Conservation (phyloP, 768 basidiomycete species). For the Lactifluus echinatus region DNA sequence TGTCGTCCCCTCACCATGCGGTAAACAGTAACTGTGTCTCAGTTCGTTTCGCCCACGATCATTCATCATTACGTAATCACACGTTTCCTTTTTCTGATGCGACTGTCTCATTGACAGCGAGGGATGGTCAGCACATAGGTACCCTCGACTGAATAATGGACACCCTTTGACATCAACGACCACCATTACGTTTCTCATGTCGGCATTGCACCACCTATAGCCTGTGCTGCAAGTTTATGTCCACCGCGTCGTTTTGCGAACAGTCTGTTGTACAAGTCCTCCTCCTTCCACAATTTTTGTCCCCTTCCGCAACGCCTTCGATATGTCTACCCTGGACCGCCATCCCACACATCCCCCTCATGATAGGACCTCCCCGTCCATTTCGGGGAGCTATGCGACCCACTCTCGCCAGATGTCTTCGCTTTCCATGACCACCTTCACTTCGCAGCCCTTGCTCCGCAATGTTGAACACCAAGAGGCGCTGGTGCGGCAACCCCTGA, state of each 20-base stretch:
- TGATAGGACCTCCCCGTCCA: background rate
- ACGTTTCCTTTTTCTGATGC: conserved; percentile 11
- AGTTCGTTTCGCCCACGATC: too few species aligned
- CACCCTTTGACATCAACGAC: background rate
- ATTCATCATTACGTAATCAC: conserved; percentile 12
- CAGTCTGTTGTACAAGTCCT: background rate
- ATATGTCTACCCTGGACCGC: conserved; percentile 14
- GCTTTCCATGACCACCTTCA: conserved; percentile 26
- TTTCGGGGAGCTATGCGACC: background rate
- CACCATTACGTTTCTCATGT: background rate
- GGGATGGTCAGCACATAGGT: background rate
- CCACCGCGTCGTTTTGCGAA: background rate
- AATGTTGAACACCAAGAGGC: conserved; percentile 31
- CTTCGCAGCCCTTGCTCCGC: conserved; percentile 27
- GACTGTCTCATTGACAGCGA: background rate
- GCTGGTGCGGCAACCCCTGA: conserved; percentile 33
- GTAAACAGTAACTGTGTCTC: too few species aligned
- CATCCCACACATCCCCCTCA: background rate
- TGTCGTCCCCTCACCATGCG: background rate
- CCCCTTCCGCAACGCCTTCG: background rate
- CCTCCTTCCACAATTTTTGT: background rate
- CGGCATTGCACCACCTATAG: background rate
- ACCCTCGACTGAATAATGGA: background rate
- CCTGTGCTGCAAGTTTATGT: background rate
- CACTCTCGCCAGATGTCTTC: conserved; percentile 26